Evolutionary conservation across 768 basidiomycete species (phyloP), one percentile per base, ranked within the genome.

Genomic region (Lactifluus pinguis): DNA sequence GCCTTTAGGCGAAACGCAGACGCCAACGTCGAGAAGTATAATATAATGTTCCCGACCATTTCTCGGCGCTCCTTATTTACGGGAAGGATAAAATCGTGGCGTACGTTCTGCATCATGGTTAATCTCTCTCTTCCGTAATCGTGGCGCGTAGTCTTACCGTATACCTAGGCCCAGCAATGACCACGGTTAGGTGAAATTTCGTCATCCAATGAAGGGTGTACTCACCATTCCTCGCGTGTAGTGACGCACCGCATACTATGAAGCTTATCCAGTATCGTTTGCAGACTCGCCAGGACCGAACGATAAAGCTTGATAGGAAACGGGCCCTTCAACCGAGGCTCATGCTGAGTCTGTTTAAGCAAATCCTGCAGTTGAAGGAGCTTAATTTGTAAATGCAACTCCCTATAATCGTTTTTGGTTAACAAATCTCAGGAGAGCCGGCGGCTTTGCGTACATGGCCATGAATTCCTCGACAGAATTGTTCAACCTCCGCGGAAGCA

Each of bases 231-330:
- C 71, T 95, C 91, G 44, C 92, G 80, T 0, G 92, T 93, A 6
- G 91, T 97, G n/a, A 98, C 95, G 70, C 92, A 95, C 32, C 95
- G 83, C 89, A 98, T 97, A 65, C 91, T 90, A 71, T 98, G 97
- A 59, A 99, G 73, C 69, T 82, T 86, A 68, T 95, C 93, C 63
- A 95, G 73, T 36, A 95, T 92, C 1, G 83, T 84, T 71, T 95
- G 92, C 63, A 93, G 68, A 67, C 89, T 88, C 1, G 84, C 86
- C 73, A 93, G 75, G 63, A 93, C 83, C 7, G 86, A 83, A 13
- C 91, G 85, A 68, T 98, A 99, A 9, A 94, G 75, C 51, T 81
- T 73, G 15, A 90, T 82, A 2, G 95, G 95, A 74, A 98, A 98
- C 0, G 95, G 93, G 0, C 97, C 97, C 70, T 98, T 99, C 59